Conservation (phyloP, 108 stramenopile species). For the Cylindrotheca closterium region DNA sequence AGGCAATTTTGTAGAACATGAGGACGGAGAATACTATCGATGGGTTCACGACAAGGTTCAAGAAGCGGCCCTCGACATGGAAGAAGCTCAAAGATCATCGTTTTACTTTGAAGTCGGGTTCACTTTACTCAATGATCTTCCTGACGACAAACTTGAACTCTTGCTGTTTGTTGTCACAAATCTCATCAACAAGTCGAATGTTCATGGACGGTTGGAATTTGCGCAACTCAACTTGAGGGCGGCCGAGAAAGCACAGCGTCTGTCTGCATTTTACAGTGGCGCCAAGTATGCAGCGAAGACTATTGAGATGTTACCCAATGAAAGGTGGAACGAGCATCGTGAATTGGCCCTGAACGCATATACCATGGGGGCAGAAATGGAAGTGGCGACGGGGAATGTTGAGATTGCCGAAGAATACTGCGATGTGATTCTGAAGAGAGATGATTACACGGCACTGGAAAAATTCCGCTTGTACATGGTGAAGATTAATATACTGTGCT, state of each 20-base stretch:
- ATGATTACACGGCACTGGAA: neutral
- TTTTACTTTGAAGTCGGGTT: constrained; percentile 3
- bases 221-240: constrained; percentile 26
- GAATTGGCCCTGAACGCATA: constrained; percentile 1
- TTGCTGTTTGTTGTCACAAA: constrained; percentile 7
- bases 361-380: constrained; percentile 1
- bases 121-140: constrained; percentile 4
- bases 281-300: neutral
- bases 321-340: neutral
- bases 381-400: neutral
- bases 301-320: constrained; percentile 3
- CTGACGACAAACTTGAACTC: neutral
- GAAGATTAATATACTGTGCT: neutral
- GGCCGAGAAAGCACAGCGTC: constrained; percentile 1
- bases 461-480: constrained; percentile 8
- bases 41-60: too few species aligned
- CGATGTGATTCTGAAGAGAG: neutral
- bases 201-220: constrained; percentile 16
- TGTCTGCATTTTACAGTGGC: constrained; percentile 10
- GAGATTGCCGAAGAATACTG: constrained; percentile 2
- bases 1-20: constrained; percentile 7
- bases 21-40: constrained; percentile 19
- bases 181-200: neutral
- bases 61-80: constrained; percentile 5
- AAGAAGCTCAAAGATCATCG: neutral